phyloP scores from a whole-genome alignment of 2,329 filamentous ascomycete species.

The Paracamarosporium sp. region DNA sequence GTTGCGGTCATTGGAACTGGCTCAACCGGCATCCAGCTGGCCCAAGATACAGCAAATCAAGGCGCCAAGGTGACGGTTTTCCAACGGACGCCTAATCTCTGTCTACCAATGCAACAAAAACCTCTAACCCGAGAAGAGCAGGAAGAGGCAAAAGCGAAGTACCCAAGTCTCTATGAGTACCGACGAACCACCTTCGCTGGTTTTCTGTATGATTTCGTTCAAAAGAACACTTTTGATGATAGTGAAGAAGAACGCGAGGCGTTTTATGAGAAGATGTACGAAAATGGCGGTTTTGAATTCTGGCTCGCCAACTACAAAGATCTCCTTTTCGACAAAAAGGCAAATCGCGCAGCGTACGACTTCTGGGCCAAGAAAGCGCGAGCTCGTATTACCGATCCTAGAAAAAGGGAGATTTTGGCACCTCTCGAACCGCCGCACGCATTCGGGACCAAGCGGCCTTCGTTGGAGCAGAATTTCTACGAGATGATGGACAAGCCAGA shows the following conservation, averaged over 20 bases:
- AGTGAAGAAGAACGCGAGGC: slow-evolving; percentile 50
- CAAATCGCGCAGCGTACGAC: slow-evolving; percentile 54
- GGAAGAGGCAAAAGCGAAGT: slow-evolving; percentile 49
- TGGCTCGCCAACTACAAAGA: slow-evolving; percentile 54
- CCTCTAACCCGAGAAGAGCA: slow-evolving; percentile 60
- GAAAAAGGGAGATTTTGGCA: slow-evolving; percentile 55
- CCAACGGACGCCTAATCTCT: slow-evolving; percentile 71
- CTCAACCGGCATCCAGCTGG: slow-evolving; percentile 69
- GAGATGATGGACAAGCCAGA: slow-evolving; percentile 53
- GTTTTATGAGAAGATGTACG: slow-evolving; percentile 52
- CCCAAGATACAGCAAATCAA: slow-evolving; percentile 64
- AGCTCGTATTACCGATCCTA: slow-evolving; percentile 50
- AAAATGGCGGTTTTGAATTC: slow-evolving; percentile 49
- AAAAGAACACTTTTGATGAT: slow-evolving; percentile 61
- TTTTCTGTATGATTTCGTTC: slow-evolving; percentile 63
- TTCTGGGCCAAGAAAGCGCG: slow-evolving; percentile 56
- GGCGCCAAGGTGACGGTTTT: slow-evolving; percentile 64
- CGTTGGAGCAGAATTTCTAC: slow-evolving; percentile 56
- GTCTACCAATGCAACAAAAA: slow-evolving; percentile 65
- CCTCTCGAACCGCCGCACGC: slow-evolving; percentile 53
- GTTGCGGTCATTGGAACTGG: slow-evolving; percentile 70
- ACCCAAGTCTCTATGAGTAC: slow-evolving; percentile 57
- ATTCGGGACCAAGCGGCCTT: slow-evolving; percentile 56
- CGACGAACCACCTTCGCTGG: slow-evolving; percentile 64
- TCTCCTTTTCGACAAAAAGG: slow-evolving; percentile 48